Evolutionary conservation across 2,329 filamentous ascomycete species (phyloP).

Genomic region (Nothopassalora personata): DNA sequence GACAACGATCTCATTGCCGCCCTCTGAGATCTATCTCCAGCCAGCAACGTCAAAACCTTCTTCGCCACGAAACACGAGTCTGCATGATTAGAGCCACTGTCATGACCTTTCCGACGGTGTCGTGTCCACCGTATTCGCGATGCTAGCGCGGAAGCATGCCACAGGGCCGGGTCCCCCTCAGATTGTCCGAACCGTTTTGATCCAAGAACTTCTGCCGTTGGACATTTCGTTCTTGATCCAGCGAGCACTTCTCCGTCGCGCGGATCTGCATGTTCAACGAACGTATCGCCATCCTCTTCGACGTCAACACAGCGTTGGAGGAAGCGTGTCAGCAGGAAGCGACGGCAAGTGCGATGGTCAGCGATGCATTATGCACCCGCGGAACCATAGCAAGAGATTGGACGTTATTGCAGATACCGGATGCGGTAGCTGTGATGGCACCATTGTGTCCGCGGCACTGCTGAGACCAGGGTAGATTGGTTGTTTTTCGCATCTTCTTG

Average conservation of each 20-base stretch:
- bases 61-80: neutral
- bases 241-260: neutral
- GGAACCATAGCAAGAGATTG: neutral
- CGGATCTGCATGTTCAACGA: neutral
- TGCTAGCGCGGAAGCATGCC: conserved; percentile 1
- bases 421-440: neutral
- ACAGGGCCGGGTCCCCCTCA: neutral
- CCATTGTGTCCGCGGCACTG: neutral
- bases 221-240: neutral
- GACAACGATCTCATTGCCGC: neutral
- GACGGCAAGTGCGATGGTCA: neutral
- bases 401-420: neutral
- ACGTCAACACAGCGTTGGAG: neutral
- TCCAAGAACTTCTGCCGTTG: no score
- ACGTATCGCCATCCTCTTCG: neutral
- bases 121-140: neutral
- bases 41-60: no score
- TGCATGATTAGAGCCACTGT: neutral
- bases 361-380: neutral
- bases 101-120: neutral
- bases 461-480: neutral
- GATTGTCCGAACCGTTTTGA: neutral
- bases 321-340: neutral
- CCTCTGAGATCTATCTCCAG: neutral
- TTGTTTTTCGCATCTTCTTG: neutral